Conservation (phyloP, 2,329 filamentous ascomycete genomes). For the Ophiostoma montium region DNA sequence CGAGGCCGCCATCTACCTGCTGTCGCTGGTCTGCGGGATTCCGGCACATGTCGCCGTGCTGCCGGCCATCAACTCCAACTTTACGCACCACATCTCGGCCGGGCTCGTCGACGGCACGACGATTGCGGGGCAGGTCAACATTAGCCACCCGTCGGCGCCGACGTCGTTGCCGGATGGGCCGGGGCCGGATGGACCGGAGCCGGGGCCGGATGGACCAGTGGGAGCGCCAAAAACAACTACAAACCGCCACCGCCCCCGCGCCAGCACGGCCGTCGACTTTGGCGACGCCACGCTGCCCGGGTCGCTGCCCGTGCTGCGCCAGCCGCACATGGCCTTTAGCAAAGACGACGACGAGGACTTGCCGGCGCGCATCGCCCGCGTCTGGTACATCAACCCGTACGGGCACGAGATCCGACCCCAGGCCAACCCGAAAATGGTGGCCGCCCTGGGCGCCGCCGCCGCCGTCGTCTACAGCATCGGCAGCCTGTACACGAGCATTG, state of each 20-base stretch:
- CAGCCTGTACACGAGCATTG: slow-evolving; percentile 79
- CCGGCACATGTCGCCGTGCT: slow-evolving; percentile 64
- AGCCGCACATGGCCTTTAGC: slow-evolving; percentile 68
- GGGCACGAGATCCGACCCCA: slow-evolving; percentile 86
- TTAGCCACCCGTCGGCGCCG: slow-evolving; percentile 65
- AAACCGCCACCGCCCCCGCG: slow-evolving; percentile 14
- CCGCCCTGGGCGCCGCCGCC: slow-evolving; percentile 48
- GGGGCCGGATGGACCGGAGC: no score
- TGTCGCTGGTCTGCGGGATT: slow-evolving; percentile 77
- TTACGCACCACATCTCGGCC: slow-evolving; percentile 86
- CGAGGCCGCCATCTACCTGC: slow-evolving; percentile 80
- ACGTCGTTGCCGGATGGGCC: slow-evolving; percentile 32
- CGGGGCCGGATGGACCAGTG: no score
- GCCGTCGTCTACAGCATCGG: slow-evolving; percentile 84
- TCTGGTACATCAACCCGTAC: slow-evolving; percentile 98
- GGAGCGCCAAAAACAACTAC: no score
- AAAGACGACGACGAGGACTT: slow-evolving; percentile 66
- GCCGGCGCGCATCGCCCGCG: slow-evolving; percentile 58
- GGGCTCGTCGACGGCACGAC: slow-evolving; percentile 60
- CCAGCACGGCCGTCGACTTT: slow-evolving; percentile 46
- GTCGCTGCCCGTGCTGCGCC: slow-evolving; percentile 63
- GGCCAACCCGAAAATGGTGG: slow-evolving; percentile 67
- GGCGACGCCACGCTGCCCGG: slow-evolving; percentile 75
- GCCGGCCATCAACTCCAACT: slow-evolving; percentile 87
- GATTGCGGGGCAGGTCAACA: slow-evolving; percentile 86